A percentile compares a stretch with the other conserved stretches of the same genome.
phyloP scores from a whole-genome alignment of 2,329 filamentous ascomycete genomes.

The Cadophora gregata region DNA sequence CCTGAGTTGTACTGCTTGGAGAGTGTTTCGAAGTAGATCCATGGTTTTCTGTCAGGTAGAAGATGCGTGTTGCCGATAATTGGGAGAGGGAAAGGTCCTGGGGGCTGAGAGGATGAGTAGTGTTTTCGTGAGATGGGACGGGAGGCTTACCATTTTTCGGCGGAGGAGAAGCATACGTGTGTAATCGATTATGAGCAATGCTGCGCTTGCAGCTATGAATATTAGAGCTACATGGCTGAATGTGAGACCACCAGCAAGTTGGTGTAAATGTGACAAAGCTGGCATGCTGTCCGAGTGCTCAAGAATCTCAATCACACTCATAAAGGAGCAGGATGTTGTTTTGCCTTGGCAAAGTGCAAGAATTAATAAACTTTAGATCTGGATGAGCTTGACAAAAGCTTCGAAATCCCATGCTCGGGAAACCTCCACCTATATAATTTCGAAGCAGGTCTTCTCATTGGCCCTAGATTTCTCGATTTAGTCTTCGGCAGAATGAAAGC shows the following conservation, averaged over 20 bases:
- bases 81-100: constrained; percentile 35
- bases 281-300: not conserved
- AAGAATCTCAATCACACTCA: not conserved
- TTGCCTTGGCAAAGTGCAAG: not conserved
- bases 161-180: constrained; percentile 21
- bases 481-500: constrained; percentile 10
- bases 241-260: constrained; percentile 3
- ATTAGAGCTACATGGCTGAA: constrained; percentile 6
- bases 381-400: not conserved
- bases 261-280: constrained; percentile 11
- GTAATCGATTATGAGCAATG: constrained; percentile 21
- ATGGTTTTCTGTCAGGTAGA: constrained; percentile 34
- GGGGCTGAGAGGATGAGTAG: constrained; percentile 30
- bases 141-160: constrained; percentile 19
- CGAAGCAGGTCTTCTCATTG: not conserved
- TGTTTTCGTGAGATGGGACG: constrained; percentile 15
- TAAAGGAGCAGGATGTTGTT: not conserved
- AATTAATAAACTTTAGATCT: not conserved
- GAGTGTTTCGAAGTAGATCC: constrained; percentile 35
- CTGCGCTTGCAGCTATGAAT: constrained; percentile 12
- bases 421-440: not conserved
- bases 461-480: not conserved
- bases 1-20: constrained; percentile 31
- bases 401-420: not conserved
- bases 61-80: constrained; percentile 34